Conservation (phyloP, 1,284 basidiomycete genomes). For the Cutaneotrichosporon dermatis region DNA sequence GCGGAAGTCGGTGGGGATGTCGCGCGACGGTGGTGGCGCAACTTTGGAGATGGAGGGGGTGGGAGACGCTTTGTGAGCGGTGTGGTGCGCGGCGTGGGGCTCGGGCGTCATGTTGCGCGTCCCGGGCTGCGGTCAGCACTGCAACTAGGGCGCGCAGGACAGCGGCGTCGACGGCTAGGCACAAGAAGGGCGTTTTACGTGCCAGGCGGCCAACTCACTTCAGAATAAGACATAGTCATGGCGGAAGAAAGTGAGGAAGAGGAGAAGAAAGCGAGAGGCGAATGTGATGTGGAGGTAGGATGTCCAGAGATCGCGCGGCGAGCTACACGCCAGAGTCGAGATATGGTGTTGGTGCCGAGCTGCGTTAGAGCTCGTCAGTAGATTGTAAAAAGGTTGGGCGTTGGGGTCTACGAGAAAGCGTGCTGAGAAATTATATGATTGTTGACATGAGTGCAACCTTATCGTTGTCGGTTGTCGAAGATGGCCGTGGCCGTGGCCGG, state of each 20-base stretch:
- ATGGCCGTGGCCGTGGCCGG: no score
- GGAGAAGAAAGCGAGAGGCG: not conserved
- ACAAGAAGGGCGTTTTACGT: no score
- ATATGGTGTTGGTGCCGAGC: not conserved
- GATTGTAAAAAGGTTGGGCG: not conserved
- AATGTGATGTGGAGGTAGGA: not conserved
- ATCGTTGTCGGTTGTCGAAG: no score
- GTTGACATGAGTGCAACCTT: no score
- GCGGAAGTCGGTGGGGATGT: conserved; percentile 40
- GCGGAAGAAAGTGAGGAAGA: not conserved
- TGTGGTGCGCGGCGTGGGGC: not conserved
- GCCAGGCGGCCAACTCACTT: not conserved
- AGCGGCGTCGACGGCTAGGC: no score
- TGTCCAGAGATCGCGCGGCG: not conserved
- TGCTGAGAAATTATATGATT: no score
- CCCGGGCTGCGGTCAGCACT: not conserved
- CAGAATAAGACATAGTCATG: conserved; percentile 3
- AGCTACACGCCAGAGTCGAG: not conserved
- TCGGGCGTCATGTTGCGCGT: not conserved
- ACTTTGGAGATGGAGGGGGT: not conserved
- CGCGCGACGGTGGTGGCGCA: conserved; percentile 16
- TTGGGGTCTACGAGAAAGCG: no score
- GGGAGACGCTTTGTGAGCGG: not conserved
- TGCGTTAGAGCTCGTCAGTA: not conserved
- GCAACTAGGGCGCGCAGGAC: not conserved